Evolutionary conservation across 1,139 yeast species (phyloP), one percentile per base, ranked within the genome.

Genomic region (Yamadazyma atlantica): DNA sequence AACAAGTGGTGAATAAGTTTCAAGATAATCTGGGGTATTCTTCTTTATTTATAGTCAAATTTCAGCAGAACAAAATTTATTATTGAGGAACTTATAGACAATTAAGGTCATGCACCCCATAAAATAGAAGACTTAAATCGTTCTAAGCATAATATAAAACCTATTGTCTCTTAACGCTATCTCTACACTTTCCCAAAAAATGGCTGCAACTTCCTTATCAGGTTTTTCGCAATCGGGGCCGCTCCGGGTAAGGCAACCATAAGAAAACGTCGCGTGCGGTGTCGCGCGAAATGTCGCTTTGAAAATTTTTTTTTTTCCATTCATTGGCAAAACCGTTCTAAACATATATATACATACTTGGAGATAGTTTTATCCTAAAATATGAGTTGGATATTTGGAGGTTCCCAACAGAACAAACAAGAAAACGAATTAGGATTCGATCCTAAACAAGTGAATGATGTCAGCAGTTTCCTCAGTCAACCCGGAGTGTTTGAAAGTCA

Each of bases 401-500:
- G 66, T 37, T 32, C 42, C 13, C 32, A 37, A 18, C 47, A 55
- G 38, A 41, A 44, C 16, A 39, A 45, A 14, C 59, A 64, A 39
- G 53, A 50, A 40, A 65, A 64, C 49, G 60, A 66, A 26, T 68
- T 80, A 33, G 86, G 86, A 9, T 82, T 84, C 57, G 92, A 84
- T 58, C 85, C 89, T 32, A 61, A 75, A 28, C 75, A 80, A 46
- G 80, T 82, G 29, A 60, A 80, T 18, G 86, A 82, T 57, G 86
- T 84, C 27, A 74, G 83, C 37, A 68, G 71, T 42, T 78, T 80
- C 55, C 73, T 81, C 55, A 70, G 74, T 40, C 66, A 78, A 11
- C 85, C 83, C 16, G 81, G 81, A 33, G 74, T 73, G 17, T 70
- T 85, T 46, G 95, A 88, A 57, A 73, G 89, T 17, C 65, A 86